Evolutionary conservation across 192 early-diverging fungal species (phyloP).

Genomic region (Lunasporangiospora selenospora): DNA sequence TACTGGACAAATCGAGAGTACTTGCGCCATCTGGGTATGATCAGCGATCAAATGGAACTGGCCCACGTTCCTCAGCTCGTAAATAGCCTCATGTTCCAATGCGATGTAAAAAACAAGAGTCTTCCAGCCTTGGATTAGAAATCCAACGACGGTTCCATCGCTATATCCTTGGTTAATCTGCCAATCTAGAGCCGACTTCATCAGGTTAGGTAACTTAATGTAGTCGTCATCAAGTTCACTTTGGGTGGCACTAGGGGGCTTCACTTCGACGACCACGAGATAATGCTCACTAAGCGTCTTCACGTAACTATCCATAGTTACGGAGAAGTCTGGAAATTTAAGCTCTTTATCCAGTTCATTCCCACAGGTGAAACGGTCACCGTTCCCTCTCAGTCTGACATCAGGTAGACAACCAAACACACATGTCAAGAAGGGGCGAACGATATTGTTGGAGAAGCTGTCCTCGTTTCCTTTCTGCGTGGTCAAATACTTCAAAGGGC

Average conservation of each 20-base stretch:
- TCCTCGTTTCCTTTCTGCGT: slow-evolving; percentile 7
- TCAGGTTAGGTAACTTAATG: slow-evolving; percentile 26
- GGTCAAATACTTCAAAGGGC: slow-evolving; percentile 1
- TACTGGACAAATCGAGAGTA: slow-evolving; percentile 21
- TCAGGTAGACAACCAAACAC: not conserved
- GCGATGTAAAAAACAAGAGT: slow-evolving; percentile 11
- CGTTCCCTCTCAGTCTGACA: slow-evolving; percentile 2
- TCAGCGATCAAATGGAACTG: slow-evolving; percentile 21
- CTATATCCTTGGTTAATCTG: slow-evolving; percentile 22
- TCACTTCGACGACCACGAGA: slow-evolving; percentile 3
- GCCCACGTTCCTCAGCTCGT: slow-evolving; percentile 17
- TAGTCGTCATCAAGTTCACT: slow-evolving; percentile 22
- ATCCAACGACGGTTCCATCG: slow-evolving; percentile 6
- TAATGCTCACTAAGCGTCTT: not conserved
- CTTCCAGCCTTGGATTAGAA: slow-evolving; percentile 19
- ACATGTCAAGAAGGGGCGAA: slow-evolving; percentile 4
- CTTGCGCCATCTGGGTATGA: slow-evolving; percentile 16
- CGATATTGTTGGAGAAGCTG: slow-evolving; percentile 7
- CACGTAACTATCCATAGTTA: slow-evolving; percentile 5
- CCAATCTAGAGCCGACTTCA: slow-evolving; percentile 21
- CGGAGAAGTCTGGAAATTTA: slow-evolving; percentile 5
- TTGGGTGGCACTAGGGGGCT: slow-evolving; percentile 21
- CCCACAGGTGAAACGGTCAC: slow-evolving; percentile 3
- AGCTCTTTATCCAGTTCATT: slow-evolving; percentile 1
- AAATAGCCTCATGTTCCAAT: slow-evolving; percentile 19